Evolutionary conservation across 371 early-diverging fungal species (phyloP).

Genomic region (Saksenaea oblongispora): DNA sequence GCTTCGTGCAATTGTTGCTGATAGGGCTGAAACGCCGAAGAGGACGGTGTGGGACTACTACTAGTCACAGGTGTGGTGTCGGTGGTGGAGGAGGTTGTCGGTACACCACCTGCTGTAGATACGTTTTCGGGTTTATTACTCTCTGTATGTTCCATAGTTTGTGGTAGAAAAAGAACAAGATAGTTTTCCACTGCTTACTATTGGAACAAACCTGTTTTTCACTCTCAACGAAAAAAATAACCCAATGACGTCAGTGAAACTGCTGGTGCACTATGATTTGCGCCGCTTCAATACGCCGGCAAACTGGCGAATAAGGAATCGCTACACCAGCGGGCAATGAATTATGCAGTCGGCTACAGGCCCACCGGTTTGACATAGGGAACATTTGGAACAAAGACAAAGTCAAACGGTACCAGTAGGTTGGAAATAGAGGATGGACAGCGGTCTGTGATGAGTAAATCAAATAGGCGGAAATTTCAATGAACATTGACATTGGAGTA

Average conservation of each 20-base stretch:
- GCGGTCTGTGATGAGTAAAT: too few species aligned
- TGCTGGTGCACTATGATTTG: too few species aligned
- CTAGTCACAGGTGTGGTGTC: constrained; percentile 26
- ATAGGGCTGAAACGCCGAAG: constrained; percentile 32
- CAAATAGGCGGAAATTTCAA: too few species aligned
- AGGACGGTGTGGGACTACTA: constrained; percentile 19
- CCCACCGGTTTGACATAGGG: too few species aligned
- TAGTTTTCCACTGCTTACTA: background rate
- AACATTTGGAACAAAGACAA: too few species aligned
- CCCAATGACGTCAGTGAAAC: constrained; percentile 6
- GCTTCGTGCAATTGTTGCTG: constrained; percentile 38
- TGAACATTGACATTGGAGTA: too few species aligned
- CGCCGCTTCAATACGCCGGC: too few species aligned
- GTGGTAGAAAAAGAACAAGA: background rate
- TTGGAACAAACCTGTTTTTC: background rate
- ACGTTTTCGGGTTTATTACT: background rate
- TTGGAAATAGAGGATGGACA: too few species aligned
- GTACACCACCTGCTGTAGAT: background rate
- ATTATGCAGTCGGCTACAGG: too few species aligned
- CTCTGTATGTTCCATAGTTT: constrained; percentile 2
- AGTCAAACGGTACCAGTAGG: too few species aligned
- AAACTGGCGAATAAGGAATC: too few species aligned
- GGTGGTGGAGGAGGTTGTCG: constrained; percentile 2
- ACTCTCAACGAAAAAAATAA: background rate
- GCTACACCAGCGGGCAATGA: too few species aligned